A percentile compares a stretch with the other conserved stretches of the same genome.
Conservation (phyloP, 176 grass and related monocot genomes). For the Triticum aestivum region IWGSC_CS_RefSeq_v2.1 NC_057798.1:559491015-559491514, state of each 20-base stretch:
- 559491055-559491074: too few relatives aligned
- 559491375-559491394: conserved; percentile 15
- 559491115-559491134: too few relatives aligned
- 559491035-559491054: too few relatives aligned
- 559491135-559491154: too few relatives aligned
- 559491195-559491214: not conserved
- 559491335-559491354: not conserved
- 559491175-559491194: too few relatives aligned
- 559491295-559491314: not conserved
- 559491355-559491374: not conserved
- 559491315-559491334: not conserved
- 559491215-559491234: not conserved
- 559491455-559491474: conserved; percentile 54
- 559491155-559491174: too few relatives aligned
- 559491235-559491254: not conserved
- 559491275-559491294: conserved; percentile 1
- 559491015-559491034: too few relatives aligned
- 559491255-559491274: not conserved
- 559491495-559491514: conserved; percentile 7
- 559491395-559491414: conserved; percentile 45
- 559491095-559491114: too few relatives aligned
- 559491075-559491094: too few relatives aligned
- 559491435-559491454: conserved; percentile 25
- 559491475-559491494: not conserved
- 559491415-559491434: conserved; percentile 39